Evolutionary conservation across 345 rosid genomes (phyloP).

Genomic region (Lepidium didymum): DNA sequence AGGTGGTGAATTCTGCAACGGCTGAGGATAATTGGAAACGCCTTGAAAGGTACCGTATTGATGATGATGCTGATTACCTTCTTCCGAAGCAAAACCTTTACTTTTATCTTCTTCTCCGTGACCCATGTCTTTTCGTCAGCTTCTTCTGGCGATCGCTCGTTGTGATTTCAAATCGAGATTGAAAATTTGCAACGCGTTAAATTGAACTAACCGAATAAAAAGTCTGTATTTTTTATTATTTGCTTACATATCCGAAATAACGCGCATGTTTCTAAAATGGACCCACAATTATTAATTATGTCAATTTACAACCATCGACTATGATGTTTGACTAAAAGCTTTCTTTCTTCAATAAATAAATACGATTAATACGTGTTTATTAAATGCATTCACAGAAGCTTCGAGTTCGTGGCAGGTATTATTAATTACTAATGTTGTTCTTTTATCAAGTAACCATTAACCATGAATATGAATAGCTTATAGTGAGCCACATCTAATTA

Average conservation of each 20-base stretch:
- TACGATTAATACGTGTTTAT: neutral
- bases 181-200: conserved; percentile 3
- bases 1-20: conserved; percentile 48
- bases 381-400: neutral
- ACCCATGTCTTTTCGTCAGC: conserved; percentile 19
- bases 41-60: conserved; percentile 98
- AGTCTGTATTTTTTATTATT: neutral
- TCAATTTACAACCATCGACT: neutral
- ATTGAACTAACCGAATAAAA: neutral
- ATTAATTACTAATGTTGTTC: neutral
- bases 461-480: neutral
- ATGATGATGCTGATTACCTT: conserved; percentile 36
- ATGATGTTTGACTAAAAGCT: neutral
- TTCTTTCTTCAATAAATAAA: neutral
- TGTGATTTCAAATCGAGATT: neutral
- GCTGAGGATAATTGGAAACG: conserved; percentile 67
- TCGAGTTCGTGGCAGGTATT: neutral
- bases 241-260: neutral
- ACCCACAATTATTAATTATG: neutral
- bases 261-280: neutral
- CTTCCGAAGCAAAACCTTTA: conserved; percentile 28
- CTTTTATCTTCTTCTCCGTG: conserved; percentile 36
- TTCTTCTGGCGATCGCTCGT: neutral
- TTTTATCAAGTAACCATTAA: neutral
- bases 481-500: no score